Evolutionary conservation across 305 asterid genomes (phyloP).

Genomic region (Solanum chacoense): DNA sequence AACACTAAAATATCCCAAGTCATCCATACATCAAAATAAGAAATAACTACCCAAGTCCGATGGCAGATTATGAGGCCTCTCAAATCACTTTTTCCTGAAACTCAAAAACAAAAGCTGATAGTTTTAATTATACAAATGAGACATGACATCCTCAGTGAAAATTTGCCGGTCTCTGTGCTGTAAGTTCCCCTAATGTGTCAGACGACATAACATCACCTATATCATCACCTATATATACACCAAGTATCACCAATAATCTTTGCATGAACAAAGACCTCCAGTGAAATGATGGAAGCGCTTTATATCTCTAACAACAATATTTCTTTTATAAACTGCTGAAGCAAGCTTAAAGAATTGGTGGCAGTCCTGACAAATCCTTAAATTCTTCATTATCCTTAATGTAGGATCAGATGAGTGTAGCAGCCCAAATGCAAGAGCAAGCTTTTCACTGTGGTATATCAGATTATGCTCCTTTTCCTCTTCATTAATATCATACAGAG

Average conservation of each 20-base stretch:
- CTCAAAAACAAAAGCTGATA: not conserved
- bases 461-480: conserved; percentile 11
- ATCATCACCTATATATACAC: not conserved
- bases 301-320: conserved; percentile 8
- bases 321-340: conserved; percentile 9
- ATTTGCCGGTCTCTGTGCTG: not conserved
- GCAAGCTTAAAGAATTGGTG: conserved; percentile 12
- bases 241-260: conserved; percentile 7
- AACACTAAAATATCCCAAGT: not conserved
- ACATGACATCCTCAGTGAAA: not conserved
- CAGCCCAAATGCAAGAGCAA: conserved; percentile 11
- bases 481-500: conserved; percentile 7
- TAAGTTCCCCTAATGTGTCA: not conserved
- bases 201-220: not conserved
- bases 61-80: not conserved
- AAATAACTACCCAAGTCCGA: not conserved
- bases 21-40: not conserved
- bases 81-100: not conserved
- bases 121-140: not conserved
- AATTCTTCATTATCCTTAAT: conserved; percentile 13
- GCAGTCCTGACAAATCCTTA: conserved; percentile 14
- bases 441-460: conserved; percentile 8
- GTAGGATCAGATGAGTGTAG: conserved; percentile 3
- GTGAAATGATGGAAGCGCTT: conserved; percentile 10
- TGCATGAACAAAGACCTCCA: conserved; percentile 10